phyloP scores from a whole-genome alignment of 139 green algal species.

The Chlamydomonas applanata region DNA sequence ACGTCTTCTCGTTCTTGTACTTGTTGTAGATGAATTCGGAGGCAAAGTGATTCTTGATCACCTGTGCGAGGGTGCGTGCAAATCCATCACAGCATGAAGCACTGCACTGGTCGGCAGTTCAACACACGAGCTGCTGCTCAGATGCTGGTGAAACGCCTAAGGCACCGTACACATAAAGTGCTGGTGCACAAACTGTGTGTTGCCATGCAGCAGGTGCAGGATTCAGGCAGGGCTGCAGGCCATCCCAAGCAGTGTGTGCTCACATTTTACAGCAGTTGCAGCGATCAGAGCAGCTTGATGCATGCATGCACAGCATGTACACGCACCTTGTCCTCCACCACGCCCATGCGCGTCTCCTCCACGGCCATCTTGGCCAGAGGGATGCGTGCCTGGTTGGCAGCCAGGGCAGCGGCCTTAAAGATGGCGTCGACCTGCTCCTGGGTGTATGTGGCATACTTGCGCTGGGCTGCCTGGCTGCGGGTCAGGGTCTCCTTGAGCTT shows the following conservation, averaged over 20 bases:
- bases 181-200: too few species aligned
- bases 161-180: too few species aligned
- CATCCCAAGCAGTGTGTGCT: too few species aligned
- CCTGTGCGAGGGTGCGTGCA: slow-evolving; percentile 29
- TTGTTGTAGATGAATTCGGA: slow-evolving; percentile 79
- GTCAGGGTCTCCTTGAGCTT: slow-evolving; percentile 34
- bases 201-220: too few species aligned
- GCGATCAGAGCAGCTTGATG: too few species aligned
- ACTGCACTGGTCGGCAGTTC: too few species aligned
- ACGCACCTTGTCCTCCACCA: slow-evolving; percentile 56
- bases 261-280: too few species aligned
- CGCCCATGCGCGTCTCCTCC: slow-evolving; percentile 59
- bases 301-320: too few species aligned
- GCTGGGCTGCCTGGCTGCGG: slow-evolving; percentile 30
- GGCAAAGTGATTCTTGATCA: slow-evolving; percentile 75
- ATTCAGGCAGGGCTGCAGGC: too few species aligned
- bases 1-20: slow-evolving; percentile 75
- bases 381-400: slow-evolving; percentile 50
- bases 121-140: too few species aligned
- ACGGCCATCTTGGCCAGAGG: slow-evolving; percentile 67
- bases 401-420: slow-evolving; percentile 45
- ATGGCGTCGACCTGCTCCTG: slow-evolving; percentile 55
- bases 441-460: slow-evolving; percentile 38
- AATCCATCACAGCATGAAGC: too few species aligned
- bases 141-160: too few species aligned